Conservation (phyloP, 1,284 basidiomycete genomes). For the Melampsora abietis-canadensis region DNA sequence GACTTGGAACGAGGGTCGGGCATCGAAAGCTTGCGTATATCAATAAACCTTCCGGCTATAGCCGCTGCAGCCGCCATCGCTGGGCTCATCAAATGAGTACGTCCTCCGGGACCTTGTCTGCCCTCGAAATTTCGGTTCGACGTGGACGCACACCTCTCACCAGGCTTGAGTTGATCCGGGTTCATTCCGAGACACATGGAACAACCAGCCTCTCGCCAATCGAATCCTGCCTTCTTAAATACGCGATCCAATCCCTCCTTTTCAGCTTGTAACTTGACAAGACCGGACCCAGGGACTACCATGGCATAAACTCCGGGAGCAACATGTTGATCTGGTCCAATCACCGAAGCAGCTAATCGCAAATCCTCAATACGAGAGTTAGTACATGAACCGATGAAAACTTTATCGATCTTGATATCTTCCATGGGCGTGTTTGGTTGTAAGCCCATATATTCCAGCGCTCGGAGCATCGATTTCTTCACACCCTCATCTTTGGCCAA, state of each 20-base stretch:
- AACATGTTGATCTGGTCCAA: conserved; percentile 67
- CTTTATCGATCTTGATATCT: conserved; percentile 81
- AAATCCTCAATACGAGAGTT: conserved; percentile 95
- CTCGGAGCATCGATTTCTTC: conserved; percentile 71
- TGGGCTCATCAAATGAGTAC: conserved; percentile 87
- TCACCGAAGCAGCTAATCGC: conserved; percentile 78
- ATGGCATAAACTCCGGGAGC: conserved; percentile 78
- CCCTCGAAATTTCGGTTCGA: conserved; percentile 98
- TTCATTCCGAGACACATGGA: conserved; percentile 99
- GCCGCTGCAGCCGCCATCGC: conserved; percentile 96
- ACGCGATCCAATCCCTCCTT: conserved; percentile 84
- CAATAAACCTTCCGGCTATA: conserved; percentile 78
- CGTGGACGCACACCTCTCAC: conserved; percentile 90
- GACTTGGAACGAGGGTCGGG: conserved; percentile 44
- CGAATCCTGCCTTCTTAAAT: conserved; percentile 91
- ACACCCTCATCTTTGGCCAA: conserved; percentile 66
- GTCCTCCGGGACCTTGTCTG: conserved; percentile 81
- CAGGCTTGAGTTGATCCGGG: conserved; percentile 83
- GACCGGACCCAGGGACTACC: conserved; percentile 91
- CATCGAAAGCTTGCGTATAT: conserved; percentile 77
- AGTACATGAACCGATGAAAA: conserved; percentile 95
- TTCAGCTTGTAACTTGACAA: conserved; percentile 92
- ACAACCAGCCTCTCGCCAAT: conserved; percentile 95
- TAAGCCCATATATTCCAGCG: conserved; percentile 89
- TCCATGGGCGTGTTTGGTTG: conserved; percentile 77